Evolutionary conservation across 768 basidiomycete genomes (phyloP).

Genomic region (Boletus bicolor): DNA sequence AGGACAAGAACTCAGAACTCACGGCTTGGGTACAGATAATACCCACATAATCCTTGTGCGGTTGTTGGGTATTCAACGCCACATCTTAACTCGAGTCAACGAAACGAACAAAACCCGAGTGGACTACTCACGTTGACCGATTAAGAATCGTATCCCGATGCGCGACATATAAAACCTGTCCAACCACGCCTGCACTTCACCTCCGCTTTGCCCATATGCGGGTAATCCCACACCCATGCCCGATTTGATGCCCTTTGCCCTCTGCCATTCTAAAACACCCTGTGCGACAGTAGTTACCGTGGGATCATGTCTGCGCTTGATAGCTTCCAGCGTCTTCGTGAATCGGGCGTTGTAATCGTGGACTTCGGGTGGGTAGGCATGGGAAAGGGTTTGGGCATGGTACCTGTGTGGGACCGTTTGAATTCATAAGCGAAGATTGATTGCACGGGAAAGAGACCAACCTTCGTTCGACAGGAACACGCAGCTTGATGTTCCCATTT

Average conservation of each 20-base stretch:
- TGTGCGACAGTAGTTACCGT: conserved; percentile 96
- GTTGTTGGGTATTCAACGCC: conserved; percentile 85
- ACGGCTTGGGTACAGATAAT: conserved; percentile 94
- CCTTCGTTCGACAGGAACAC: conserved; percentile 19
- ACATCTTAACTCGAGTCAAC: conserved; percentile 56
- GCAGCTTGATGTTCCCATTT: conserved; percentile 15
- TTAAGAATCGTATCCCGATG: conserved; percentile 92
- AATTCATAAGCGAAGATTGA: conserved; percentile 1
- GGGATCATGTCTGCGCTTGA: conserved; percentile 94
- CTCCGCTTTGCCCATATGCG: conserved; percentile 60
- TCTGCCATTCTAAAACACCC: conserved; percentile 96
- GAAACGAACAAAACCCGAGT: not conserved
- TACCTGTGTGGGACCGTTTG: conserved; percentile 49
- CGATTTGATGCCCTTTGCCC: conserved; percentile 33
- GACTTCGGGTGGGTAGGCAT: conserved; percentile 87
- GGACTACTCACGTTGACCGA: conserved; percentile 78
- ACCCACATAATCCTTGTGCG: conserved; percentile 90
- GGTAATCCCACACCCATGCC: conserved; percentile 25
- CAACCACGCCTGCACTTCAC: conserved; percentile 94
- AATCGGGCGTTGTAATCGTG: conserved; percentile 90
- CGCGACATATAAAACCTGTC: conserved; percentile 96
- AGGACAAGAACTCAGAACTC: conserved; percentile 28
- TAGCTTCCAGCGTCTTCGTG: conserved; percentile 79
- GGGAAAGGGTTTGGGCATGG: conserved; percentile 70
- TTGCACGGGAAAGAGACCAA: not conserved